Evolutionary conservation across 2,329 filamentous ascomycete species (phyloP).

Genomic region (Aspergillus amoenus): DNA sequence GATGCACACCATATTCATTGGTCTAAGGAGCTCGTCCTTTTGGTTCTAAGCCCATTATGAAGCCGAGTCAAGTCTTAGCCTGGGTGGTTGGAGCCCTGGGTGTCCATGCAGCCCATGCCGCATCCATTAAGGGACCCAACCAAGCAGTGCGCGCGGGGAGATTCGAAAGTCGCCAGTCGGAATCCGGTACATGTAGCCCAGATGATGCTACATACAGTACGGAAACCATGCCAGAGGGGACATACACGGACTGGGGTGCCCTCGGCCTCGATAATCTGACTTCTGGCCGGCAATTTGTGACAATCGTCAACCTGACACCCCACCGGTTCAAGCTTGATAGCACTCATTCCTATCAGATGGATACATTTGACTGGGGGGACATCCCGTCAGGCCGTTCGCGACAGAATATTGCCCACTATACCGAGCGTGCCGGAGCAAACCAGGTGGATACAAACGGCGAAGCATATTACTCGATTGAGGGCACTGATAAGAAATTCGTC

Average conservation of each 20-base stretch:
- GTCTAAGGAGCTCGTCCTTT: background rate
- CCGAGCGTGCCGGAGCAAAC: background rate
- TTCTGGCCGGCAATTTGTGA: conserved; percentile 6
- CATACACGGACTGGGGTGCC: conserved; percentile 10
- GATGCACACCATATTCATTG: background rate
- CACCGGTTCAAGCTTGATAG: conserved; percentile 9
- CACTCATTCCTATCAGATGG: conserved; percentile 11
- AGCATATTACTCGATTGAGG: conserved; percentile 9
- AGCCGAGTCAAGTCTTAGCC: background rate
- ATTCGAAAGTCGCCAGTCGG: background rate
- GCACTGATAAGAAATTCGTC: conserved; percentile 4
- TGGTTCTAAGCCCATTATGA: background rate
- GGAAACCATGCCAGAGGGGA: conserved; percentile 6
- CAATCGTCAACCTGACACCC: conserved; percentile 9
- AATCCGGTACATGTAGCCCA: background rate
- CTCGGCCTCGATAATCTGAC: conserved; percentile 1
- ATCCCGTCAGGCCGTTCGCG: conserved; percentile 7
- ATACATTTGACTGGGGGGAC: conserved; percentile 10
- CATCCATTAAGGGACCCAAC: background rate
- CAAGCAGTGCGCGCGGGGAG: no score
- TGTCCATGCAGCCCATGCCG: background rate
- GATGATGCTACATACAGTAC: conserved; percentile 7
- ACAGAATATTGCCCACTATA: conserved; percentile 10
- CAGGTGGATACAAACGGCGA: conserved; percentile 7
- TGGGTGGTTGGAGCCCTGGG: background rate